These are phyloP conservation scores for Pythium biforme DNA, from an alignment of 352 stramenopile genomes.

Conservation along the genomic window DNA sequence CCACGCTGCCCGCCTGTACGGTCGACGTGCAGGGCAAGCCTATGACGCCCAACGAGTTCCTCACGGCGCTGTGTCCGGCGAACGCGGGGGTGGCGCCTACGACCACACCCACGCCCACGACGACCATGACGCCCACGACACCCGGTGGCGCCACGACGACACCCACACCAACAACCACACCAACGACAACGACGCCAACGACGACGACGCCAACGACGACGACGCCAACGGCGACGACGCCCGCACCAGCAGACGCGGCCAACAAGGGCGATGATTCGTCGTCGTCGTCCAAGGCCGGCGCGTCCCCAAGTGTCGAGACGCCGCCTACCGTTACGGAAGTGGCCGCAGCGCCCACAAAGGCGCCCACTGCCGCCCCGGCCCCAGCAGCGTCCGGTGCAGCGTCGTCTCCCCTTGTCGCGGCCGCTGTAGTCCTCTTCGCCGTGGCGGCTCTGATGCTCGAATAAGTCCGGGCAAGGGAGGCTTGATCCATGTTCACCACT, in stretches of 20 bases:
- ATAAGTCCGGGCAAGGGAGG: too few relatives aligned
- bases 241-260: background rate
- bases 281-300: background rate
- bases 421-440: background rate
- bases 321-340: background rate
- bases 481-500: too few relatives aligned
- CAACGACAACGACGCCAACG: background rate
- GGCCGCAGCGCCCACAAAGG: background rate
- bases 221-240: background rate
- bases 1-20: conserved; percentile 27
- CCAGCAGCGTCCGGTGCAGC: background rate
- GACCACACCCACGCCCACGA: background rate
- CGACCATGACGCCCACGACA: background rate
- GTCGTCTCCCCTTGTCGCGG: background rate
- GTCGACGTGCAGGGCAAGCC: conserved; percentile 19
- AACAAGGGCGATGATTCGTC: background rate
- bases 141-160: background rate
- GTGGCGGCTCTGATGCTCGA: background rate
- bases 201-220: background rate
- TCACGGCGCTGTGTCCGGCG: conserved; percentile 26
- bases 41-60: conserved; percentile 26
- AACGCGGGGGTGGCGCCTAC: background rate
- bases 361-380: too few relatives aligned
- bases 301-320: background rate
- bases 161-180: background rate